Conservation (phyloP, 129 eudicot species). For the Helichrysum umbraculigerum region DNA sequence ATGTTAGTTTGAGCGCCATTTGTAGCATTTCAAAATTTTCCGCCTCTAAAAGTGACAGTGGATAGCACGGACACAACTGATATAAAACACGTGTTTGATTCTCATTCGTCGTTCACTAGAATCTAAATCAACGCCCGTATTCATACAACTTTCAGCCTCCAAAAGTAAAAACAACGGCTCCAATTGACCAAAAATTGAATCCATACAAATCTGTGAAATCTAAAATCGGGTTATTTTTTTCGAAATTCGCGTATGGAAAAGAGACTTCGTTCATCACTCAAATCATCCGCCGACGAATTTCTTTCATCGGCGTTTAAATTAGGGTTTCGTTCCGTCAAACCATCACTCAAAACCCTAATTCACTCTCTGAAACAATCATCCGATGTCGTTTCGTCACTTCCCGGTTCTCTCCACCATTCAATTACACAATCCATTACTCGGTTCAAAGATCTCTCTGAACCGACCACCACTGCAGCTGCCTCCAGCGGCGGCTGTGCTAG, state of each 20-base stretch:
- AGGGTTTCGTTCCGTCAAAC: constrained; percentile 62
- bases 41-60: background rate
- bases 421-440: constrained; percentile 53
- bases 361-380: constrained; percentile 57
- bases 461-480: constrained; percentile 12
- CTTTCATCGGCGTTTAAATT: constrained; percentile 61
- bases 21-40: constrained; percentile 22
- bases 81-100: background rate
- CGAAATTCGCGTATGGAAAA: constrained; percentile 64
- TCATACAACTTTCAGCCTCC: no score
- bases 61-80: no score
- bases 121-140: background rate
- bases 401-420: constrained; percentile 50
- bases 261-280: constrained; percentile 78
- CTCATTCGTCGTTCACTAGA: constrained; percentile 20
- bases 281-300: constrained; percentile 80
- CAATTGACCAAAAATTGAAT: background rate
- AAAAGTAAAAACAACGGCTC: constrained; percentile 1
- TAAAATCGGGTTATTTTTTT: background rate
- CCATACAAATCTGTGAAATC: background rate
- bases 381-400: constrained; percentile 55
- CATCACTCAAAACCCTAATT: constrained; percentile 69
- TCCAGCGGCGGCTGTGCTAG: background rate
- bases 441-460: constrained; percentile 33
- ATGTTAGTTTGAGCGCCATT: constrained; percentile 24